A percentile compares a stretch with the other conserved stretches of the same genome.
These are phyloP conservation scores for Sambucus nigra DNA, from an alignment of 129 eudicot genomes.

Conservation along the genomic window DNA sequence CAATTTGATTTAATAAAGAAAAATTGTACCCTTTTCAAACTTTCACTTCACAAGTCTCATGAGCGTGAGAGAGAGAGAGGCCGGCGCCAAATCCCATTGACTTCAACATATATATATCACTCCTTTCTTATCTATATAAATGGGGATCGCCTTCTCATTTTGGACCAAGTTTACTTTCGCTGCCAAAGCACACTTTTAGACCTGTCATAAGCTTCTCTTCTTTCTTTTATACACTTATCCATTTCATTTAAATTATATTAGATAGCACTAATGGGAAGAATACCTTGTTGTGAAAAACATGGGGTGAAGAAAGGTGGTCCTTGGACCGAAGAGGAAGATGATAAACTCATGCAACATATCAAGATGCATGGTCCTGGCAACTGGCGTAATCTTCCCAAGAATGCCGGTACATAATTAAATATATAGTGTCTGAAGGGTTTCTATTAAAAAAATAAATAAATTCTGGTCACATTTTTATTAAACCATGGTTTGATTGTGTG, in stretches of 20 bases:
- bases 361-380: conserved; percentile 60
- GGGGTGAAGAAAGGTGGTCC: conserved; percentile 83
- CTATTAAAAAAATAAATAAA: too few relatives aligned
- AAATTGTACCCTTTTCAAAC: too few relatives aligned
- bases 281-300: conserved; percentile 70
- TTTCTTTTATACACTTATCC: neutral
- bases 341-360: conserved; percentile 50
- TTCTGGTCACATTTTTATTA: neutral
- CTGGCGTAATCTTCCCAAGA: conserved; percentile 72
- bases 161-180: conserved; percentile 29
- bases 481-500: neutral
- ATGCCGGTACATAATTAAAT: conserved; percentile 36
- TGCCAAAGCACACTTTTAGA: conserved; percentile 7
- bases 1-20: too few relatives aligned
- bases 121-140: conserved; percentile 22
- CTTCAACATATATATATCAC: conserved; percentile 14
- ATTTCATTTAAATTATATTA: neutral
- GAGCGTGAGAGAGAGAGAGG: too few relatives aligned
- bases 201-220: neutral
- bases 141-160: conserved; percentile 19
- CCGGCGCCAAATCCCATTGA: conserved; percentile 71
- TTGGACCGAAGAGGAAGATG: conserved; percentile 75
- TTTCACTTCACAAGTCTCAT: too few relatives aligned
- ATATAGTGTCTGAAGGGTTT: neutral
- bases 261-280: conserved; percentile 46